Conservation (phyloP, 495 filamentous ascomycete species). For the Daldinia bambusicola region DNA sequence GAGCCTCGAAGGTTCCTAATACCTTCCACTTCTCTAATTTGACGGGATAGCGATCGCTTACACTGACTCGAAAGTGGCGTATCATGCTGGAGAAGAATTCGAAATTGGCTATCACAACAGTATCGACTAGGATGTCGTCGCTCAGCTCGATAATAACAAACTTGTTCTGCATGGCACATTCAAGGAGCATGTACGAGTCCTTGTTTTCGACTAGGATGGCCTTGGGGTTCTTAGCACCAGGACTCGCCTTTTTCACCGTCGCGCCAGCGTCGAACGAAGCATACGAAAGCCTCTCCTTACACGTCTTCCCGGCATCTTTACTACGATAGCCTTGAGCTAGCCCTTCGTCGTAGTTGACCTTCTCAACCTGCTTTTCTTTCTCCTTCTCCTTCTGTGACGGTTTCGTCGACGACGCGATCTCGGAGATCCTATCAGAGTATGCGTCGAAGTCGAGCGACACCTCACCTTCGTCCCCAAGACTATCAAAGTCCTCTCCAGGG, state of each 20-base stretch:
- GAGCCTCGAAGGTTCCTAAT: constrained; percentile 86
- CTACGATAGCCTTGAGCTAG: constrained; percentile 68
- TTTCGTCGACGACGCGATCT: constrained; percentile 48
- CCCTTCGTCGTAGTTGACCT: constrained; percentile 57
- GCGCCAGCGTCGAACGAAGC: constrained; percentile 97
- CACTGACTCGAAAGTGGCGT: constrained; percentile 85
- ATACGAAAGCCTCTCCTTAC: constrained; percentile 90
- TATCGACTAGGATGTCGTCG: constrained; percentile 96
- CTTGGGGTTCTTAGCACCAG: constrained; percentile 80
- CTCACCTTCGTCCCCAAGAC: constrained; percentile 83
- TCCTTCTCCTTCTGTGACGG: constrained; percentile 54
- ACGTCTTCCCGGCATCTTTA: constrained; percentile 95
- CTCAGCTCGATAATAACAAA: constrained; percentile 88
- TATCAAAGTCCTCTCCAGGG: constrained; percentile 45
- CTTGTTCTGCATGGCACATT: constrained; percentile 87
- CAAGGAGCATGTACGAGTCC: constrained; percentile 97
- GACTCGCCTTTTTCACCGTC: constrained; percentile 89
- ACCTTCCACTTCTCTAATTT: constrained; percentile 93
- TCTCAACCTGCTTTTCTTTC: constrained; percentile 57
- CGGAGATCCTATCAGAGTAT: constrained; percentile 57
- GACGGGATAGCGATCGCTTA: constrained; percentile 92
- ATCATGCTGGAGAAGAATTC: constrained; percentile 99
- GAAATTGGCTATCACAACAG: constrained; percentile 94
- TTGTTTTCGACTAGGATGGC: constrained; percentile 94
- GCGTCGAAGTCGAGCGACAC: constrained; percentile 89